Evolutionary conservation across 2,329 filamentous ascomycete genomes (phyloP).

Genomic region (Cylindrodendrum hubeiense): DNA sequence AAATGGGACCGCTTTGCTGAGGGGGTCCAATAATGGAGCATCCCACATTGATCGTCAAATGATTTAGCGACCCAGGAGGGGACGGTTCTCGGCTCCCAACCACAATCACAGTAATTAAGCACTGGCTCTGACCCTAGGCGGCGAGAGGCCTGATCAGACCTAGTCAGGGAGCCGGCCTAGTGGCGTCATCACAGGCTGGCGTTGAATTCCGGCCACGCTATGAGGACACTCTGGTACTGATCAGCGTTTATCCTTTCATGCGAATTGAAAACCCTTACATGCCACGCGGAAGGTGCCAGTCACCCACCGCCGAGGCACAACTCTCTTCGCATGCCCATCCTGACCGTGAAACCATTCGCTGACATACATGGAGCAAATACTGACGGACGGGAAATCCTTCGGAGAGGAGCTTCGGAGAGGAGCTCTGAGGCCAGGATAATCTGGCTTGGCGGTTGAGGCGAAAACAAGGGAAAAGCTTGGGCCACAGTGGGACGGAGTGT

Average conservation of each 20-base stretch:
- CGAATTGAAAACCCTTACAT: not conserved
- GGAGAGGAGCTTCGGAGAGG: constrained; percentile 24
- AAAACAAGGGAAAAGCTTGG: constrained; percentile 19
- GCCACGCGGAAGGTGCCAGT: not conserved
- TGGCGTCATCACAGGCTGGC: constrained; percentile 38
- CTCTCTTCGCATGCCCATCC: too few species aligned
- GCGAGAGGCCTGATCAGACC: not conserved
- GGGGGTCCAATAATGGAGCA: not conserved
- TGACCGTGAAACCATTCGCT: not conserved
- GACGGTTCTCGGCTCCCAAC: not conserved
- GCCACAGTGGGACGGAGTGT: constrained; percentile 38
- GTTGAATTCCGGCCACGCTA: constrained; percentile 24
- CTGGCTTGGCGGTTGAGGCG: constrained; percentile 19
- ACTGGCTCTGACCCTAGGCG: not conserved
- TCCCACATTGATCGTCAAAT: constrained; percentile 7
- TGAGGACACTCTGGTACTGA: not conserved
- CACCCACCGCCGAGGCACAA: not conserved
- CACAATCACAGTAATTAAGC: constrained; percentile 4
- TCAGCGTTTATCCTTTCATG: not conserved
- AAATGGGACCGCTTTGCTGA: not conserved
- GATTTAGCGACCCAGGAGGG: not conserved
- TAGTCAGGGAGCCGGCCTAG: constrained; percentile 12
- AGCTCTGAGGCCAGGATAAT: constrained; percentile 20
- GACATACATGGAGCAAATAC: not conserved
- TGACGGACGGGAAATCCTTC: constrained; percentile 2